Base-by-base conservation (phyloP, 139 green algal genomes). In the Chloropicon primus region DNA sequence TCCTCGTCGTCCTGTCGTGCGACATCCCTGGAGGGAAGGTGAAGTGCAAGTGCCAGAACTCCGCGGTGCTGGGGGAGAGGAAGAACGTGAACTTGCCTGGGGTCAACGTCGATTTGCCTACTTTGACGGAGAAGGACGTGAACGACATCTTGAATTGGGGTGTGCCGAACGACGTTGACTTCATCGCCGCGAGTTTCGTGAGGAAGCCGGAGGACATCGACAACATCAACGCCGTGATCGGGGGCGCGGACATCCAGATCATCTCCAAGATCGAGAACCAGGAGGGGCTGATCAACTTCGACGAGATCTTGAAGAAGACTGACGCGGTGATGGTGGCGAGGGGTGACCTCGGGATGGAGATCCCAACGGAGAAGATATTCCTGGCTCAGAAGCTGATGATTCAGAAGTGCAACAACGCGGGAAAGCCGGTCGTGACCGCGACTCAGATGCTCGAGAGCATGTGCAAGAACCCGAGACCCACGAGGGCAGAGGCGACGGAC, bases 231-330 rank as follows among this genome's bases (percentile, higher is more conserved):
- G 25, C 77, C 2, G 82, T 90, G 76, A 84, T 92, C 72, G 86
- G 85, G 26, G 86, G 88, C 2, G 5, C 79, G n/a, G 26, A 53
- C 22, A 77, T 93, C n/a, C 84, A 89, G 78, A 93, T 93, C 82
- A 93, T 93, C 73, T 83, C 76, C 79, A 93, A 93, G 83, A 90
- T 93, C 72, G 89, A 93, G 81, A 92, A 92, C 80, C 78, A 86
- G 78, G 87, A 85, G 26, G 88, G 82, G 0, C 78, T 92, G 54
- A 27, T 81, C 62, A 83, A 92, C 82, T 89, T 85, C 76, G 87
- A 91, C 77, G 79, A 86, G 77, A 80, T 91, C 71, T 54, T 88
- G 23, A 83, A 77, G 5, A 41, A 73, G 62, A 92, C 87, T 22
- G 89, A 94, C 75, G 88, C 84, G 73, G 85, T 94, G 75, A 93